Evolutionary conservation across 1,284 basidiomycete species (phyloP).

Genomic region (Leccinum brunneo-olivaceum): DNA sequence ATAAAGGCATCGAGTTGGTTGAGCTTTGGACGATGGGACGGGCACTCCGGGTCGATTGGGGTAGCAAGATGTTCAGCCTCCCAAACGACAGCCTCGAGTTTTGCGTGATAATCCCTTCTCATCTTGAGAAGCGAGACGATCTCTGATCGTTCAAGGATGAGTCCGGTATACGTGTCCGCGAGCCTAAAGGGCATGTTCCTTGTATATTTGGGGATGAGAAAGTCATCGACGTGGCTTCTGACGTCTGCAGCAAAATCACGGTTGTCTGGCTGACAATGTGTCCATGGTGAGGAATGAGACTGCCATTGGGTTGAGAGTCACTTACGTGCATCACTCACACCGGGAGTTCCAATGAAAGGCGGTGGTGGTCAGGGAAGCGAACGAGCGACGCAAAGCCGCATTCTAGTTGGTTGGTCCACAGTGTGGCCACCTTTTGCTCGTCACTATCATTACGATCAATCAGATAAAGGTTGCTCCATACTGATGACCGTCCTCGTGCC

Average conservation of each 20-base stretch:
- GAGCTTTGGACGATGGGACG: slow-evolving; percentile 1
- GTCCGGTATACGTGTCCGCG: slow-evolving; percentile 21
- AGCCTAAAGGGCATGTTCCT: slow-evolving; percentile 23
- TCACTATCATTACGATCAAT: slow-evolving; percentile 8
- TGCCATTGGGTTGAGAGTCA: not conserved
- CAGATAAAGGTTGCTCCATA: not conserved
- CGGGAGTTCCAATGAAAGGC: too few species aligned
- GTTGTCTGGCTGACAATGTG: not conserved
- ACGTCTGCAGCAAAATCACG: slow-evolving; percentile 12
- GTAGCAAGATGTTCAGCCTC: slow-evolving; percentile 8
- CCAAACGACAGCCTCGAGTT: slow-evolving; percentile 5
- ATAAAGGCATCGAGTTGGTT: slow-evolving; percentile 12
- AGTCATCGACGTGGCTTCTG: slow-evolving; percentile 8
- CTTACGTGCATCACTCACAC: slow-evolving; percentile 4
- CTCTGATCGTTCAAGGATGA: slow-evolving; percentile 16
- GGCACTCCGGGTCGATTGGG: slow-evolving; percentile 2
- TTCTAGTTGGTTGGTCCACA: too few species aligned
- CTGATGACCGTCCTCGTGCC: not conserved
- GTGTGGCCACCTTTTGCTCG: not conserved
- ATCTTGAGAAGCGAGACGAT: slow-evolving; percentile 12
- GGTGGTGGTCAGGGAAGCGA: too few species aligned
- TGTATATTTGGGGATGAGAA: slow-evolving; percentile 14
- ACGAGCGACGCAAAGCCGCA: too few species aligned
- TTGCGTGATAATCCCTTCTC: slow-evolving; percentile 11
- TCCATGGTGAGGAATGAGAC: not conserved